Evolutionary conservation across 352 stramenopile species (phyloP).

Genomic region (Globisporangium solare): DNA sequence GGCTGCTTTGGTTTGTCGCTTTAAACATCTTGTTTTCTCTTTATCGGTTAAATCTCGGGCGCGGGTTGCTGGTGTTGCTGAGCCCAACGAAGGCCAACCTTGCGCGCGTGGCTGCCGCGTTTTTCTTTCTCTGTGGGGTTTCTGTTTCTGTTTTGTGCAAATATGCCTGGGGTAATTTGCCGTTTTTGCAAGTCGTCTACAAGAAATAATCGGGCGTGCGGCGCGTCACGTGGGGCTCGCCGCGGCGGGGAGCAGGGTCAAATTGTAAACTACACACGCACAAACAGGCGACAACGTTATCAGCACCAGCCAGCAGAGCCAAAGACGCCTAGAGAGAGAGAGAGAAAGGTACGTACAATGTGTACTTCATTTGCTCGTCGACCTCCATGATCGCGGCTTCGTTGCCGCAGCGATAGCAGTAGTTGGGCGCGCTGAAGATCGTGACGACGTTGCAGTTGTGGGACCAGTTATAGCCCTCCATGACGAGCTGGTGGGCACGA

Average conservation of each 20-base stretch:
- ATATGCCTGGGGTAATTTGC: not conserved
- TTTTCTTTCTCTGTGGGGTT: not conserved
- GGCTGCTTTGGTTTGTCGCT: no score
- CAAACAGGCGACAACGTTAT: conserved; percentile 9
- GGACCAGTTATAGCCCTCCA: conserved; percentile 92
- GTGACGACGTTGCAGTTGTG: conserved; percentile 97
- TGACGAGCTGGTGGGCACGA: conserved; percentile 94
- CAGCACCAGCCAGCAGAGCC: no score
- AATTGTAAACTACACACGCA: conserved; percentile 86
- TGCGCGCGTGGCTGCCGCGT: no score
- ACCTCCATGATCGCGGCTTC: conserved; percentile 97
- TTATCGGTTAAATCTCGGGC: no score
- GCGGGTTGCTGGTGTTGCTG: no score
- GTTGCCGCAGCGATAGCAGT: conserved; percentile 99
- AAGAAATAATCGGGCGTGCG: conserved; percentile 95
- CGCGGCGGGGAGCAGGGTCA: conserved; percentile 90
- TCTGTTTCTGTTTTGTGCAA: not conserved
- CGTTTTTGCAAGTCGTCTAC: conserved; percentile 35
- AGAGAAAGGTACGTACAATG: conserved; percentile 93
- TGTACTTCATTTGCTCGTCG: conserved; percentile 94
- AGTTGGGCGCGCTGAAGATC: conserved; percentile 99
- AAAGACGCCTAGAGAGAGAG: not conserved
- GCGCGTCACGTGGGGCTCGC: conserved; percentile 91
- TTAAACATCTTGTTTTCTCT: no score
- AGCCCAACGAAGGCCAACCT: no score